A percentile compares a stretch with the other conserved stretches of the same genome.
Evolutionary conservation across 352 stramenopile genomes (phyloP).

Genomic region (Elongisporangium senticosum): DNA sequence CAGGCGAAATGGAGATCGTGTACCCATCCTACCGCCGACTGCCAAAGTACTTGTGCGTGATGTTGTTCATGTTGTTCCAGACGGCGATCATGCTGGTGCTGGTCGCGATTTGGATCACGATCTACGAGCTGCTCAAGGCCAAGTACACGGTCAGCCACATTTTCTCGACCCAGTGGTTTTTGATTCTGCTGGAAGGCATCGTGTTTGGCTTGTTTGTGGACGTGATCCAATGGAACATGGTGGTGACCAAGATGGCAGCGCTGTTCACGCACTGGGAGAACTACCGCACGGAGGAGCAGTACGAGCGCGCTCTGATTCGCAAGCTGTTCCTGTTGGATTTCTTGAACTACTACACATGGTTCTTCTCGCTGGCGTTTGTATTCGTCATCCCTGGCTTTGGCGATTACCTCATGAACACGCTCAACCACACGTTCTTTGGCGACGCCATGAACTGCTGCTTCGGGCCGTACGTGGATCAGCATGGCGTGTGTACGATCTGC

Average conservation of each 20-base stretch:
- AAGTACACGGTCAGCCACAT: slow-evolving; percentile 71
- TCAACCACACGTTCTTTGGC: slow-evolving; percentile 78
- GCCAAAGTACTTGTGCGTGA: slow-evolving; percentile 70
- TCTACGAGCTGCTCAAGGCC: slow-evolving; percentile 85
- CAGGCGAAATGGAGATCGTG: slow-evolving; percentile 55
- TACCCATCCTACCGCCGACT: slow-evolving; percentile 67
- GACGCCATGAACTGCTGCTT: slow-evolving; percentile 87
- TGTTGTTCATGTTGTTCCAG: slow-evolving; percentile 79
- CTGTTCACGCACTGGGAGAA: slow-evolving; percentile 89
- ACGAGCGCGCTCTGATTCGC: slow-evolving; percentile 74
- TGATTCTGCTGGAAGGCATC: slow-evolving; percentile 77
- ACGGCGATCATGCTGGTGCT: slow-evolving; percentile 84
- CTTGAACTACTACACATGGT: slow-evolving; percentile 90
- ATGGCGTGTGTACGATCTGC: slow-evolving; percentile 57
- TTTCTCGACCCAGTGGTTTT: slow-evolving; percentile 80
- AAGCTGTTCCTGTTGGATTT: slow-evolving; percentile 87
- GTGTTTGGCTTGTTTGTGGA: slow-evolving; percentile 86
- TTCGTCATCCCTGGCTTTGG: slow-evolving; percentile 82
- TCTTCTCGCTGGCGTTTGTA: slow-evolving; percentile 86
- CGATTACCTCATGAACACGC: slow-evolving; percentile 80
- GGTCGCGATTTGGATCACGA: slow-evolving; percentile 82
- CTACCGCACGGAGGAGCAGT: slow-evolving; percentile 80
- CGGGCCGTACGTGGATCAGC: slow-evolving; percentile 73
- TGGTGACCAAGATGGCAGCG: slow-evolving; percentile 81
- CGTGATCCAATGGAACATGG: slow-evolving; percentile 86